Conservation (phyloP, 257 asterid species). For the Handroanthus guayacan region DNA sequence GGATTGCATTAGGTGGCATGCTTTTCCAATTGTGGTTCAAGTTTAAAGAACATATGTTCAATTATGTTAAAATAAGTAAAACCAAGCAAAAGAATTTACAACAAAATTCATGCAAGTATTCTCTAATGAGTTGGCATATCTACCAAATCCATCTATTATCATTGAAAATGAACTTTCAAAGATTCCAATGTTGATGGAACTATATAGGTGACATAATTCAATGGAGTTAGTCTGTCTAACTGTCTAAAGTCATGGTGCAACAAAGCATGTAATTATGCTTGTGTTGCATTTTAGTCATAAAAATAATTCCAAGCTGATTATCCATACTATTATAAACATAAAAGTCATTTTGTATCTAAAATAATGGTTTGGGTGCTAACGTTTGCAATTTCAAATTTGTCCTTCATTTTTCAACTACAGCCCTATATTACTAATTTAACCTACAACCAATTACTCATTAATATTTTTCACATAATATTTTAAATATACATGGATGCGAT, state of each 20-base stretch:
- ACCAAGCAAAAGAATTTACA: background rate
- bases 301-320: no score
- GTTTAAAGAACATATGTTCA: slow-evolving; percentile 43
- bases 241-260: slow-evolving; percentile 15
- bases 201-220: background rate
- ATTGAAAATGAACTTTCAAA: background rate
- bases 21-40: slow-evolving; percentile 51
- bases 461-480: no score
- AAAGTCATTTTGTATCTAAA: no score
- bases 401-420: no score
- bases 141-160: background rate
- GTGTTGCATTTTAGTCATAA: background rate
- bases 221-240: slow-evolving; percentile 26
- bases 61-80: slow-evolving; percentile 23
- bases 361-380: no score
- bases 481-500: no score
- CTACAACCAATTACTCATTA: no score
- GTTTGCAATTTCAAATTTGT: no score
- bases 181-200: background rate
- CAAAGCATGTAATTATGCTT: slow-evolving; percentile 28
- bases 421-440: no score
- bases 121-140: slow-evolving; percentile 2
- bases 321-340: no score
- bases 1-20: slow-evolving; percentile 61
- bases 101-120: background rate